Conservation (phyloP, 257 asterid genomes). For the Verbascum thapsus region DNA sequence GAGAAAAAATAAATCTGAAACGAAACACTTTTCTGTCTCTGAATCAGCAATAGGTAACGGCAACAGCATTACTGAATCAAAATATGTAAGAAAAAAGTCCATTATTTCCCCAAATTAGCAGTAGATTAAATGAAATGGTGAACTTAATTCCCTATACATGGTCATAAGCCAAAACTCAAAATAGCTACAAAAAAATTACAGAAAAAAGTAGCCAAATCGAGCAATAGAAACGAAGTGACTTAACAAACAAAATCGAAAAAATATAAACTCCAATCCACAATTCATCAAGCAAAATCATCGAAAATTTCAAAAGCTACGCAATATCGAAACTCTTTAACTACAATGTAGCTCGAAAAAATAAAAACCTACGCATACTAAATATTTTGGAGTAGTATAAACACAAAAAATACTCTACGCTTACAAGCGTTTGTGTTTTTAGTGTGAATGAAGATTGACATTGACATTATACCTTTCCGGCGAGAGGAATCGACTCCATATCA, state of each 20-base stretch:
- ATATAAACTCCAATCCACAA: background rate
- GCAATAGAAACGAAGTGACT: background rate
- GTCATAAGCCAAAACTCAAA: slow-evolving; percentile 13
- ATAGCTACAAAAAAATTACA: background rate
- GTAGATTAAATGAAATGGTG: background rate
- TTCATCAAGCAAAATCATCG: slow-evolving; percentile 1
- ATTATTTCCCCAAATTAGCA: slow-evolving; percentile 12
- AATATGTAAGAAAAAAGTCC: background rate
- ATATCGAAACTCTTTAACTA: slow-evolving; percentile 5
- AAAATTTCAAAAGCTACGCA: slow-evolving; percentile 9
- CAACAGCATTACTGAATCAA: background rate
- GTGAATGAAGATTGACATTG: slow-evolving; percentile 30
- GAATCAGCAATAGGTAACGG: background rate
- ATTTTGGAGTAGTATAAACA: background rate
- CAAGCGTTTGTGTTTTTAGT: background rate
- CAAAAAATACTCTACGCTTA: background rate
- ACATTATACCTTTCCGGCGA: slow-evolving; percentile 81
- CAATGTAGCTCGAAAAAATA: slow-evolving; percentile 29
- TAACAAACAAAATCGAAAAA: background rate
- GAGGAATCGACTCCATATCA: slow-evolving; percentile 59
- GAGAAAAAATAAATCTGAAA: background rate
- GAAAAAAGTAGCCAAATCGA: background rate
- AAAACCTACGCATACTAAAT: background rate
- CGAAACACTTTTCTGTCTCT: slow-evolving; percentile 10
- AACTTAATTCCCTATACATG: slow-evolving; percentile 4